Evolutionary conservation across 768 basidiomycete species (phyloP).

Genomic region (Lactifluus hygrophoroides): DNA sequence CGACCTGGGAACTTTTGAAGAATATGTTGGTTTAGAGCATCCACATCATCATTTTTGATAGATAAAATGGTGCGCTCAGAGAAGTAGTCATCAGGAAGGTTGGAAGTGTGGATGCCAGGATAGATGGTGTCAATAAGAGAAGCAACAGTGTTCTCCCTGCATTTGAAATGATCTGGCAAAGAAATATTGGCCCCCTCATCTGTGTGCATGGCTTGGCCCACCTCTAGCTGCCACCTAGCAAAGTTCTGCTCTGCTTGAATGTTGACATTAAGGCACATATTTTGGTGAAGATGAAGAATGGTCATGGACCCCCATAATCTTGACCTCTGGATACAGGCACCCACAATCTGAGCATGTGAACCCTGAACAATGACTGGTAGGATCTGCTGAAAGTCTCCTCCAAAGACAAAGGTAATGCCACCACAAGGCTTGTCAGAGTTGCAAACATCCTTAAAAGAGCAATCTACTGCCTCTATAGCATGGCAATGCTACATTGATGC

Average conservation of each 20-base stretch:
- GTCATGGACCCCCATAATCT: conserved; percentile 40
- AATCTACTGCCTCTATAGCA: background rate
- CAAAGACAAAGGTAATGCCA: background rate
- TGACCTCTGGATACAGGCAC: conserved; percentile 25
- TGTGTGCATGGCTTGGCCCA: background rate
- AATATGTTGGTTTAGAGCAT: background rate
- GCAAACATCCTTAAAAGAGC: background rate
- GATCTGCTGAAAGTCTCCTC: background rate
- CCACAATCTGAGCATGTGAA: conserved; percentile 38
- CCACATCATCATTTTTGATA: background rate
- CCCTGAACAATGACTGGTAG: conserved; percentile 6
- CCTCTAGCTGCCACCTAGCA: background rate
- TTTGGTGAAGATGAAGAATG: conserved; percentile 23
- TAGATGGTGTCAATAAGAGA: background rate
- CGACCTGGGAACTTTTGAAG: background rate
- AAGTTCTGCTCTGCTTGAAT: background rate
- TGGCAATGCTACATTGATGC: background rate
- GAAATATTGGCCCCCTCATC: background rate
- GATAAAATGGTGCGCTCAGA: background rate
- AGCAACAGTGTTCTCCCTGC: background rate
- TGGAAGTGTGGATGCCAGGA: conserved; percentile 22
- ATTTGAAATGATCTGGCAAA: background rate
- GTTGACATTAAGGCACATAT: background rate
- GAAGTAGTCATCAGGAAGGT: background rate
- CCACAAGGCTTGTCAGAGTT: background rate